These are phyloP conservation scores for Aschersonia sp. DNA, from an alignment of 2,329 filamentous ascomycete genomes.

Conservation along the genomic window DNA sequence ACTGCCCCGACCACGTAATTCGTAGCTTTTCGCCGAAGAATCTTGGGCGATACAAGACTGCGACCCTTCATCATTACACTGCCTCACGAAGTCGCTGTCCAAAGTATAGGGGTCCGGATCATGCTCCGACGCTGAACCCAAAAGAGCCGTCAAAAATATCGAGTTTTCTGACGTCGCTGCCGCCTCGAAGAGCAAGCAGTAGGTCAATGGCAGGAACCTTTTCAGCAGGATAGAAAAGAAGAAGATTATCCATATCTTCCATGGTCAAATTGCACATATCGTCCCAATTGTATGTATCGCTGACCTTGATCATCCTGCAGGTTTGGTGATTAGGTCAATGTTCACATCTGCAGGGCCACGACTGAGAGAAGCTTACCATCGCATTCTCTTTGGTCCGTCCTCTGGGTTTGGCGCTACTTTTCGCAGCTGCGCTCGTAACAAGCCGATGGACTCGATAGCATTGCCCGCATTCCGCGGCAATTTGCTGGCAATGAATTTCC, in stretches of 20 bases:
- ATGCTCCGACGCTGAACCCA: constrained; percentile 39
- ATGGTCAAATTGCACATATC: constrained; percentile 74
- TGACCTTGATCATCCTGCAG: constrained; percentile 77
- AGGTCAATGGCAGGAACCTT: constrained; percentile 41
- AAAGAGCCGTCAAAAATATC: constrained; percentile 46
- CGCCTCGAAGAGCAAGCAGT: constrained; percentile 38
- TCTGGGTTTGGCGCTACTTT: constrained; percentile 57
- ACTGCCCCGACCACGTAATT: too few species aligned
- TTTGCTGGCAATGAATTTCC: constrained; percentile 62
- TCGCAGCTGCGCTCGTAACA: constrained; percentile 64
- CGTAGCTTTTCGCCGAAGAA: too few species aligned
- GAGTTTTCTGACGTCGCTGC: constrained; percentile 26
- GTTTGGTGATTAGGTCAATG: background rate
- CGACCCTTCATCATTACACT: too few species aligned
- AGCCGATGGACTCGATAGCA: constrained; percentile 74
- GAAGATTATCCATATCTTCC: constrained; percentile 69
- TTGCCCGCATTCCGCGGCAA: constrained; percentile 70
- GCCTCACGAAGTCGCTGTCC: too few species aligned
- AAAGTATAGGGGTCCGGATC: background rate
- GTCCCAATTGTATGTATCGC: constrained; percentile 72
- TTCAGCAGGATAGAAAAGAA: constrained; percentile 53
- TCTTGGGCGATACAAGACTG: too few species aligned
- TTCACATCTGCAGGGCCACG: background rate
- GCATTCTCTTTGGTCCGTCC: constrained; percentile 79
- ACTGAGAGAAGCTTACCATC: constrained; percentile 45